Evolutionary conservation across 139 green algal genomes (phyloP).

Genomic region (Prasinococcaceae sp.): DNA sequence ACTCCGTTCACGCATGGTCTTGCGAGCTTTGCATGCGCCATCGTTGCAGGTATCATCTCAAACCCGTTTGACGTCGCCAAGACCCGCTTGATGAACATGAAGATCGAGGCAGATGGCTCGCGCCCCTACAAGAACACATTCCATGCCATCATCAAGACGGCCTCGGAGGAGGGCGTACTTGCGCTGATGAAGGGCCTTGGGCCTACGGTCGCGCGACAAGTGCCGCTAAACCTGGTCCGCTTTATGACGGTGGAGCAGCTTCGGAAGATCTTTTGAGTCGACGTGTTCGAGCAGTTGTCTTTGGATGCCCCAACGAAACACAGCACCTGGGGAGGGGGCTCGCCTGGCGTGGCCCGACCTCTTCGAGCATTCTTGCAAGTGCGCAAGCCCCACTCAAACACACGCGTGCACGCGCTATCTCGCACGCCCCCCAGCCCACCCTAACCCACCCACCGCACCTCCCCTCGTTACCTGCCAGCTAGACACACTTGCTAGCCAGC

Average conservation of each 20-base stretch:
- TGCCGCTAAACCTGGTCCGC: constrained; percentile 12
- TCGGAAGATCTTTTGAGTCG: constrained; percentile 1
- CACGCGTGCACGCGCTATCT: no score
- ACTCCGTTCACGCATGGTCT: not conserved
- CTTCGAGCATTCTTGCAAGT: no score
- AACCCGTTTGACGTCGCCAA: constrained; percentile 16
- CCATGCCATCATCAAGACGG: constrained; percentile 7
- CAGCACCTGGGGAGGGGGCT: no score
- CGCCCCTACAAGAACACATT: constrained; percentile 6
- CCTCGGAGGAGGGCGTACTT: not conserved
- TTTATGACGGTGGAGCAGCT: constrained; percentile 9
- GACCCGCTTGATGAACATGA: constrained; percentile 16
- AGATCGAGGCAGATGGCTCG: not conserved
- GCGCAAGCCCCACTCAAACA: no score
- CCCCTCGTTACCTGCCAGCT: no score
- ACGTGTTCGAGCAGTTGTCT: no score
- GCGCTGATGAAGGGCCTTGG: constrained; percentile 14
- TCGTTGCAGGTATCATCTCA: constrained; percentile 3
- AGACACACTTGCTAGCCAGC: no score
- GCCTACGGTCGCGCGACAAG: constrained; percentile 6
- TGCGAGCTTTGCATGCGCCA: constrained; percentile 13
- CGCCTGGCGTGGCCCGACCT: no score
- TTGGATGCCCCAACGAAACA: no score
- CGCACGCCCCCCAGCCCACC: no score
- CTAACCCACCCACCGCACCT: no score